Percentiles rank a stretch among this genome's conserved stretches.
Conservation (phyloP, 2,329 filamentous ascomycete species). For the Fragosphaeria purpurea region DNA sequence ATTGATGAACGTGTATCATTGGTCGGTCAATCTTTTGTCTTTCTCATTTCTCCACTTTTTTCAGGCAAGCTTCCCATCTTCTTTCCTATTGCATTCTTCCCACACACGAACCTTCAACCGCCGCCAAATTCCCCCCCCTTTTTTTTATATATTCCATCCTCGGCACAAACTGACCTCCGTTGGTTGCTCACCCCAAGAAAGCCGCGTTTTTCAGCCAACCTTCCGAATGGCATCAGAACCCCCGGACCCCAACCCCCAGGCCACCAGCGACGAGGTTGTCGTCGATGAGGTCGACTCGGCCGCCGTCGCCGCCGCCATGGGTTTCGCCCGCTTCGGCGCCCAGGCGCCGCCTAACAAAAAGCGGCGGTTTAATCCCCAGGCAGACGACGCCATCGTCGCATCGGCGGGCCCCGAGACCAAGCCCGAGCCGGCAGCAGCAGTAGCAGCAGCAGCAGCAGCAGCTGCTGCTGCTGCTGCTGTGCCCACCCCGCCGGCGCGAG, state of each 20-base stretch:
- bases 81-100: too few relatives aligned
- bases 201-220: too few relatives aligned
- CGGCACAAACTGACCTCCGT: too few relatives aligned
- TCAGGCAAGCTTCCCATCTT: too few relatives aligned
- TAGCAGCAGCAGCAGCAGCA: background rate
- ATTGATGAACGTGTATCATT: too few relatives aligned
- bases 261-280: constrained; percentile 6
- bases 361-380: constrained; percentile 52
- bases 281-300: constrained; percentile 28
- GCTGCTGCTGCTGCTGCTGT: background rate
- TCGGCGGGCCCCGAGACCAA: constrained; percentile 15
- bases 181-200: too few relatives aligned
- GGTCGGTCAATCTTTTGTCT: too few relatives aligned
- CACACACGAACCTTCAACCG: too few relatives aligned
- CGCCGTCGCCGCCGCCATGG: constrained; percentile 59
- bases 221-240: too few relatives aligned
- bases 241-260: too few relatives aligned
- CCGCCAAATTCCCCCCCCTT: background rate
- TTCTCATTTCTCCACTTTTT: too few relatives aligned
- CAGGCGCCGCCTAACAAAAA: constrained; percentile 48
- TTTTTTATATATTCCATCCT: background rate
- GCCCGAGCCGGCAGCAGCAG: constrained; percentile 12
- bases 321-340: constrained; percentile 61
- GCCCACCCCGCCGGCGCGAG: constrained; percentile 4
- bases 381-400: constrained; percentile 36